Base-by-base conservation (phyloP, 176 grass and related monocot genomes). In the Melocanna baccifera region DNA sequence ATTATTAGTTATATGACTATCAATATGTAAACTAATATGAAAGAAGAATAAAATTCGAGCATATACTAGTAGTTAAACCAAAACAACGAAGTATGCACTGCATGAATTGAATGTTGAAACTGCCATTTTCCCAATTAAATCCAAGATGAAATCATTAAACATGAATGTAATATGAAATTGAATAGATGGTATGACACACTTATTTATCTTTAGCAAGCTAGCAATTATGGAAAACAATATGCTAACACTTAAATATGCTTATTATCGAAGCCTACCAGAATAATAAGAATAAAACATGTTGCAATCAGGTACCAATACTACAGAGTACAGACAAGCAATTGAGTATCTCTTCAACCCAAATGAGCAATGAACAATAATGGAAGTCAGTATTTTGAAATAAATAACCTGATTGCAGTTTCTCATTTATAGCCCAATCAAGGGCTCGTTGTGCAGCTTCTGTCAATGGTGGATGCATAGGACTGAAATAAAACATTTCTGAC, bases 401-500 rank as follows among this genome's bases (percentile, higher is more conserved):
- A 70, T 77, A 55, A 98, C 96, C 96, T 89, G 89, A 92, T 85
- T 95, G 88, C 18, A 94, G 69, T 90, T 94, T 95, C 83, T 93
- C 88, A 79, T 87, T 87, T 63, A 91, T 58, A 93, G 89, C 93
- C 81, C 73, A 90, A 90, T 98, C 96, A 69, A 98, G 93, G 4
- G 89, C 93, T 65, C 69, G 83, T 61, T 94, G 93, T 40, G 96
- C 93, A 45, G 87, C 82, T 86, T 90, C 87, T 70, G 87, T 94
- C 89, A 98, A 88, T 81, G 91, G 87, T 84, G 93, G 84, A 50
- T 83, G 76, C 81, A 91, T 79, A 69, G 89, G 91, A 66, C 85
- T 87, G 40, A 79, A 83, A 80, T 86, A 89, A 72, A 77, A 92
- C 93, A 89, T 87, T 86, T 98, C 88, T 87, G 89, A 93, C 84